These are phyloP conservation scores for Xylaria bambusicola DNA, from an alignment of 495 filamentous ascomycete species.

Conservation along the genomic window DNA sequence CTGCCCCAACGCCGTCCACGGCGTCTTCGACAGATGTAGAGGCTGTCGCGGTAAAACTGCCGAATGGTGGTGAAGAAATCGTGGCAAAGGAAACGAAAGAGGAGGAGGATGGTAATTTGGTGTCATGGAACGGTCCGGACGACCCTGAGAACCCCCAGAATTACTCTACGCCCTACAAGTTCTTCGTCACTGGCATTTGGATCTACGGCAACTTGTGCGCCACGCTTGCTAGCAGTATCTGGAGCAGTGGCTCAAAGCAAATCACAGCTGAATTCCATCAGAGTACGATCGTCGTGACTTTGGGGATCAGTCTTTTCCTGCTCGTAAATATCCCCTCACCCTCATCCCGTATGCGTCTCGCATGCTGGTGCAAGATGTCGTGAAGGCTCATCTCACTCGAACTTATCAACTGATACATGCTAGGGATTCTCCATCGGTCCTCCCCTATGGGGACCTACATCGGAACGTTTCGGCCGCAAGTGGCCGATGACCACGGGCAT, in stretches of 20 bases:
- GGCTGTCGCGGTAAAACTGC: neutral
- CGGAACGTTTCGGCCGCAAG: slow-evolving; percentile 60
- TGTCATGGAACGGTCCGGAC: slow-evolving; percentile 34
- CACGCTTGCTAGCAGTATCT: slow-evolving; percentile 57
- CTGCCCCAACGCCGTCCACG: neutral
- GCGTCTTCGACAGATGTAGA: slow-evolving; percentile 5
- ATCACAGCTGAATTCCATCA: slow-evolving; percentile 53
- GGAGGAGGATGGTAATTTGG: slow-evolving; percentile 13
- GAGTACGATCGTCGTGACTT: slow-evolving; percentile 48
- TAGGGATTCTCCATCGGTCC: slow-evolving; percentile 44
- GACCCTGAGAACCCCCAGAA: slow-evolving; percentile 63
- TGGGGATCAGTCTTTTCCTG: slow-evolving; percentile 58
- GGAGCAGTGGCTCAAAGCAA: slow-evolving; percentile 50
- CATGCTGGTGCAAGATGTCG: too few relatives aligned
- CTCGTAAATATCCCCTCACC: slow-evolving; percentile 36
- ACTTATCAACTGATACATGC: slow-evolving; percentile 14
- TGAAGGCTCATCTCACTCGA: neutral
- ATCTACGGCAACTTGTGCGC: slow-evolving; percentile 61
- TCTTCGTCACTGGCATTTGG: slow-evolving; percentile 59
- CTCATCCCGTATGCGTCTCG: neutral
- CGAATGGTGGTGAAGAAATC: neutral
- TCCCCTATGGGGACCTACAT: slow-evolving; percentile 56
- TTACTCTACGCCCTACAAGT: slow-evolving; percentile 52
- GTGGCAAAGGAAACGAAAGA: slow-evolving; percentile 7
- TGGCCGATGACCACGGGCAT: slow-evolving; percentile 59